phyloP scores from a whole-genome alignment of 106 monocot species.

The Dendrobium catenatum region DNA sequence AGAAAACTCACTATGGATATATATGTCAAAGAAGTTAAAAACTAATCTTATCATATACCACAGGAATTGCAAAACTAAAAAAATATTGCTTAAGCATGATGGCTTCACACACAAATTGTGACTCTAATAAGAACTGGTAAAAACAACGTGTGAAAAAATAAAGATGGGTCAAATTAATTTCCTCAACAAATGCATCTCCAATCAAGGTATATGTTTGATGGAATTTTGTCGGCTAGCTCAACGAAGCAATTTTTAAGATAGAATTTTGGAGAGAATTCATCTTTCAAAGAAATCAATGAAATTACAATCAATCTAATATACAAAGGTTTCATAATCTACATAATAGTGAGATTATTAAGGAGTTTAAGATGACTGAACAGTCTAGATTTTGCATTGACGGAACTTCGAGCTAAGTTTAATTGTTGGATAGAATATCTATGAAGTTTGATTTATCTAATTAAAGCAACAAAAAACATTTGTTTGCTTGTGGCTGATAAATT shows the following conservation, averaged over 20 bases:
- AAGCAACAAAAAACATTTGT: not conserved
- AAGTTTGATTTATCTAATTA: not conserved
- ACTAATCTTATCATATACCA: not conserved
- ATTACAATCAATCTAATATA: not conserved
- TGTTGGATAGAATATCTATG: not conserved
- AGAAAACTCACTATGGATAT: not conserved
- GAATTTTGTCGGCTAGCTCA: not conserved
- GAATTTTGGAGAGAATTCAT: not conserved
- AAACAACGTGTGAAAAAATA: not conserved
- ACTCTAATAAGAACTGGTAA: not conserved
- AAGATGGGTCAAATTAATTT: not conserved
- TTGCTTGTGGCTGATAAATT: not conserved
- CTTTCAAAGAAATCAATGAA: not conserved
- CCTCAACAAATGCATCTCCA: not conserved
- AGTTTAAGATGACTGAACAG: not conserved
- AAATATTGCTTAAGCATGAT: not conserved
- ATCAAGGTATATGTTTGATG: conserved; percentile 1
- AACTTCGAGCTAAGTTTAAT: not conserved
- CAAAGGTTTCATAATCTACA: not conserved
- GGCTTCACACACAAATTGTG: not conserved
- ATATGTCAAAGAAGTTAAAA: not conserved
- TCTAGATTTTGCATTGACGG: not conserved
- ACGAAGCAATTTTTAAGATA: not conserved
- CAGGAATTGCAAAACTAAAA: not conserved
- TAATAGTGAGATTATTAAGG: not conserved